Base-by-base conservation (phyloP, 2,329 filamentous ascomycete genomes). In the Penicillium hordei region DNA sequence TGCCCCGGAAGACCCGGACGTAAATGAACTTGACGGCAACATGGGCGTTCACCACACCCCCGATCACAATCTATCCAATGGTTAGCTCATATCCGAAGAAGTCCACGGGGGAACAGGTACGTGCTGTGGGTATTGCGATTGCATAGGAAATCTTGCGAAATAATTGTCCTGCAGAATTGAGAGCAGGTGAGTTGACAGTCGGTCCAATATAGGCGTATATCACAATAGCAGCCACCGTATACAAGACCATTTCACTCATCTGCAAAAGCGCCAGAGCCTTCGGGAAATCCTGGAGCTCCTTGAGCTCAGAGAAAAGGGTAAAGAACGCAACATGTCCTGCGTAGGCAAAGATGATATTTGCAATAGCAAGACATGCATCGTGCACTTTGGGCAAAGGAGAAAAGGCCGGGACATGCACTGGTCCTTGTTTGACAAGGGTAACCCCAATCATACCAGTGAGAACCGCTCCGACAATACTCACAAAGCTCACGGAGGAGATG, bases 261-360 rank as follows among this genome's bases (percentile, higher is more conserved):
- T 88, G 84, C 23, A 87, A 79, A 36, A 85, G 69, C 64, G 79
- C 78, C 59, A 90, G 82, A 4, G 86, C 81, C 70, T 86, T 85
- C n/a, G 80, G 77, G 67, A 83, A 87, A 60, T 84, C 80, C 33
- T 75, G 70, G 8, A 85, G 83, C 42, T 83, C 75, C 66, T 81
- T 79, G 69, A 89, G 79, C 70, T 89, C 86, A 36, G 80, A 79
- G 63, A 86, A 83, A 68, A 89, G 82, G 60, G 77, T 79, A 71
- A 88, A 88, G 74, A 88, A 88, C 62, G 83, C 84, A n/a, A 86
- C 82, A 68, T 87, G 84, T n/a, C 84, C 85, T 45, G 75, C 77
- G 75, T 86, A 90, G 54, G 87, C 86, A 60, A 90, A 84, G 51
- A 88, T 78, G 53, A 90, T 88, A 74, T 89, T 89, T 65, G 78